Evolutionary conservation across 2,329 filamentous ascomycete species (phyloP), one percentile per base, ranked within the genome.

Genomic region (Corynespora cassiicola): DNA sequence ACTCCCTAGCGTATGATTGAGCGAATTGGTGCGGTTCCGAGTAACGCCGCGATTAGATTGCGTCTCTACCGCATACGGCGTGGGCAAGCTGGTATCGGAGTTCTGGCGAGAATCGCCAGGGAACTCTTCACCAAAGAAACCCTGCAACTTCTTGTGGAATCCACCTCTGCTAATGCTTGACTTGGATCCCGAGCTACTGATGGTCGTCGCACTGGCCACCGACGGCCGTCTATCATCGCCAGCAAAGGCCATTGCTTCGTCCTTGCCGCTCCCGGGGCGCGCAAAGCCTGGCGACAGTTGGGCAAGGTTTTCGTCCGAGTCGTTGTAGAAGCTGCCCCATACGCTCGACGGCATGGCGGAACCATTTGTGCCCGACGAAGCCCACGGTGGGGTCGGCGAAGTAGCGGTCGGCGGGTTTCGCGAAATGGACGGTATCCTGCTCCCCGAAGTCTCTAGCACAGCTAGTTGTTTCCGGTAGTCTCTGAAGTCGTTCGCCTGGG

Each of bases 41-140:
- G 83, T n/a, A n/a, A n/a, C 79, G 74, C 81, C 84, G 54, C 81
- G 80, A 45, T 79, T 79, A 47, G 83, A 81, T 57, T 80, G 78
- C 54, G 86, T 82, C 34, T 66, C 64, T 15, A 47, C 36, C 15
- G 66, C 82, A 84, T 54, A 61, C 8, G 49, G 75, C 10, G 73
- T 63, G 47, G 77, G 73, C 56, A 88, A 69, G 69, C 82, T 85
- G 54, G 81, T 79, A 42, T 95, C 88, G 36, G 87, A 90, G 50
- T 85, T 85, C 63, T 91, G 73, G 34, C 73, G 67, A 33, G 75
- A 75, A 35, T 75, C 86, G 51, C 80, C 77, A 42, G 84, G 82
- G 66, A 88, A 90, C 62, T 96, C 91, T 57, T 96, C 92, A 30
- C 92, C 91, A 70, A 96, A 95, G 65, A 96, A 92, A 26, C 87